Evolutionary conservation across 31 red algal genomes (phyloP), one percentile per base, ranked within the genome.

Genomic region (Odonthalia washingtoniensis): DNA sequence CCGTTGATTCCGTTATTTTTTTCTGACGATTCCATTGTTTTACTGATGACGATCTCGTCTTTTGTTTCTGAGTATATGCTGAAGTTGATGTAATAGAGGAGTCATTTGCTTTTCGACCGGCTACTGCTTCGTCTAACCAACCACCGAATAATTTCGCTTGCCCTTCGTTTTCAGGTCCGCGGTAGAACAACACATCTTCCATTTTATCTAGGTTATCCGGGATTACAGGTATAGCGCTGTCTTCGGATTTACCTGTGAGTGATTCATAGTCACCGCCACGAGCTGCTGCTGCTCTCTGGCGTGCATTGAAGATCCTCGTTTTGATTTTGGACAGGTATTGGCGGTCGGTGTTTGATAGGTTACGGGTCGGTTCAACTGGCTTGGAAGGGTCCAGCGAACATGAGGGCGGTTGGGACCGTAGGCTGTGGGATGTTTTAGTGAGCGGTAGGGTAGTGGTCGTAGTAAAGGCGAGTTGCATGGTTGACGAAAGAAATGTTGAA

Each of bases 121-220:
- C 92, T 12, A 95, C 65, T 4, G 88, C 57, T 9, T 95, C 92
- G 80, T 98, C 95, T 31, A 98, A 82, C 95, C 95, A 98, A 16
- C 64, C 95, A 14, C 95, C 95, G 49, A 94, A 95, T 70, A 94
- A 39, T 65, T 72, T 72, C 5, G 88, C 89, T 37, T 89, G 87
- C 30, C 85, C 89, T 36, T 30, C 80, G 69, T 95, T 88, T 39
- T 92, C 72, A 14, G 87, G 80, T 62, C 83, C 83, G 46, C 78
- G 81, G 73, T 92, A 80, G 52, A 88, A 88, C 26, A 86, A 63
- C 35, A 91, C 78, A 65, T 90, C 93, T 12, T 95, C 93, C 42
- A 91, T 83, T 39, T 95, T 46, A 38, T 91, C 93, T 16, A 95
- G 69, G 33, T 92, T 72, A 70, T 90, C 90, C 0, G 84, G 90